These are phyloP conservation scores for Orbilia brochopaga DNA, from an alignment of 2,329 filamentous ascomycete genomes.

Conservation along the genomic window DNA sequence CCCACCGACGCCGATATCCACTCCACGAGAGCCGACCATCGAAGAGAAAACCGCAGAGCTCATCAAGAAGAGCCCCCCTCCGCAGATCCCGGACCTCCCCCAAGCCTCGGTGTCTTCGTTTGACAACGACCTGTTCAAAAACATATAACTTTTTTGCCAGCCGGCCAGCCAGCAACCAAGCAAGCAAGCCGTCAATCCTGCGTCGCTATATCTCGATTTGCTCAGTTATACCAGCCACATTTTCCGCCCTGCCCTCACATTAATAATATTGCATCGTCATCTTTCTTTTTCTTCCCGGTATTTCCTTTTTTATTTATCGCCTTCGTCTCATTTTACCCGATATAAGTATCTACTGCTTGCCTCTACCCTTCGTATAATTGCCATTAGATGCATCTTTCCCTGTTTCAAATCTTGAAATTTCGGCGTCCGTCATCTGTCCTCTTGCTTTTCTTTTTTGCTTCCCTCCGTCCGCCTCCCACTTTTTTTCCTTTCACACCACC, in stretches of 20 bases:
- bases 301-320: background rate
- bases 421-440: background rate
- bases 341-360: background rate
- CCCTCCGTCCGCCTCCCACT: conserved; percentile 1
- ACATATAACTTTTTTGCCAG: conserved; percentile 25
- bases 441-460: background rate
- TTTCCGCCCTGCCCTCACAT: background rate
- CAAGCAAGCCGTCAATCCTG: background rate
- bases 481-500: too few species aligned
- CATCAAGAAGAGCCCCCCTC: conserved; percentile 40
- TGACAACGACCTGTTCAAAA: conserved; percentile 45
- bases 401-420: conserved; percentile 1
- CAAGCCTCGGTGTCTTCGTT: conserved; percentile 36
- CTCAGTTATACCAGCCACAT: too few species aligned
- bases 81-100: conserved; percentile 43
- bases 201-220: conserved; percentile 10
- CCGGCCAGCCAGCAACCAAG: background rate
- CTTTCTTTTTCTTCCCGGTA: background rate
- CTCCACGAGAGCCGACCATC: conserved; percentile 31
- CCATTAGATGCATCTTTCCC: conserved; percentile 7
- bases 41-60: conserved; percentile 37
- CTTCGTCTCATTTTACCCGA: background rate
- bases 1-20: conserved; percentile 24
- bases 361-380: conserved; percentile 2
- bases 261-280: background rate